Conservation (phyloP, 305 asterid genomes). For the Petunia hybrid region DNA sequence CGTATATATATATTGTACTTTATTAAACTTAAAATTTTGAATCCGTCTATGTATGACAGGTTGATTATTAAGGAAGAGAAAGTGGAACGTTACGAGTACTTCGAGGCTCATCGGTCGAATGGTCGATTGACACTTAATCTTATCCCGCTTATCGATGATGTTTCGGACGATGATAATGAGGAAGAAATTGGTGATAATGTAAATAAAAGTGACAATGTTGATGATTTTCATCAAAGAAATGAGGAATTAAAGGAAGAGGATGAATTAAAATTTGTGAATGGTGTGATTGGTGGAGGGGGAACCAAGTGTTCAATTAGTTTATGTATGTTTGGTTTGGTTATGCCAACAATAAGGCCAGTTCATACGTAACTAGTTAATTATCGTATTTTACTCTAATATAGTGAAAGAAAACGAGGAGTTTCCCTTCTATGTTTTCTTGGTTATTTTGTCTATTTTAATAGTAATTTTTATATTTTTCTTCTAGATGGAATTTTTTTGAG, state of each 20-base stretch:
- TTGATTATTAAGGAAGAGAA: constrained; percentile 39
- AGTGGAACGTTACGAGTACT: constrained; percentile 52
- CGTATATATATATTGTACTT: no score
- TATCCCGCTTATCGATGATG: constrained; percentile 46
- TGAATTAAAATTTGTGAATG: background rate
- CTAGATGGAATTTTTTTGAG: no score
- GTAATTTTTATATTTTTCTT: no score
- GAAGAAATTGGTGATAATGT: background rate
- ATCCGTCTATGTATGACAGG: constrained; percentile 11
- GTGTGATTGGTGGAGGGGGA: constrained; percentile 28
- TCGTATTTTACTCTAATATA: no score
- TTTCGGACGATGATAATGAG: constrained; percentile 8
- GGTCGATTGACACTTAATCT: constrained; percentile 71
- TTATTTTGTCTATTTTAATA: no score
- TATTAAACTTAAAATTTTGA: no score
- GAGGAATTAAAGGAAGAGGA: constrained; percentile 24
- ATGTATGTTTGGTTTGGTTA: constrained; percentile 27
- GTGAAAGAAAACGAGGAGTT: no score
- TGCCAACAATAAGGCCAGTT: constrained; percentile 37
- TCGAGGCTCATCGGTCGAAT: constrained; percentile 57
- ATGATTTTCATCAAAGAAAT: constrained; percentile 23
- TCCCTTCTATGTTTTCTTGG: no score
- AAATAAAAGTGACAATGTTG: background rate
- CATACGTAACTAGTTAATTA: constrained; percentile 22
- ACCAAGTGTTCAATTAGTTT: constrained; percentile 36